These are phyloP conservation scores for Pichia sp. DNA, from an alignment of 1,139 yeast genomes.

Conservation along the genomic window DNA sequence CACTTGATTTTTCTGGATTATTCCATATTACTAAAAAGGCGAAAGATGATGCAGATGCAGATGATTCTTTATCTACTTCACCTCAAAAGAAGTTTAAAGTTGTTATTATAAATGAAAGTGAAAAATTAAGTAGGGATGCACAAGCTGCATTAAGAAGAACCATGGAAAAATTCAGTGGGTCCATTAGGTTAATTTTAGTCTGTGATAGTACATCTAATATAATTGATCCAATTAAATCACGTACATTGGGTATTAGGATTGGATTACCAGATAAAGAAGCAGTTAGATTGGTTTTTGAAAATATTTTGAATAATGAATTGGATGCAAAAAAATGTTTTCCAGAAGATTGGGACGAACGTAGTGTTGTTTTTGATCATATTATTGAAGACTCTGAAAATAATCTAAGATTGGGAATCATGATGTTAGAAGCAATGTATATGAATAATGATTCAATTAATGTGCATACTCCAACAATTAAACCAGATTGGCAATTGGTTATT, in stretches of 20 bases:
- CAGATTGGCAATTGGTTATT: conserved; percentile 89
- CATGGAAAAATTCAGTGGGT: conserved; percentile 93
- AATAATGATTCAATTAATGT: conserved; percentile 51
- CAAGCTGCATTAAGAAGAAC: conserved; percentile 97
- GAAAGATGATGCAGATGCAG: conserved; percentile 4
- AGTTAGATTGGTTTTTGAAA: conserved; percentile 45
- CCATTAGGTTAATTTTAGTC: conserved; percentile 74
- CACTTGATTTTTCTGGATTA: conserved; percentile 63
- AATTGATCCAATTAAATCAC: conserved; percentile 88
- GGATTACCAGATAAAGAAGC: conserved; percentile 72
- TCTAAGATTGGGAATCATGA: conserved; percentile 67
- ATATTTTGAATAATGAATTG: conserved; percentile 54
- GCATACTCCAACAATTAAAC: conserved; percentile 41
- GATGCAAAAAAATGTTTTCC: conserved; percentile 42
- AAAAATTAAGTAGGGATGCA: conserved; percentile 86
- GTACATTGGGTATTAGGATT: conserved; percentile 79
- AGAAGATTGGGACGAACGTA: conserved; percentile 34
- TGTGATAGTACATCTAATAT: conserved; percentile 89
- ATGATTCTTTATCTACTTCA: conserved; percentile 11
- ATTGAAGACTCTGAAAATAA: conserved; percentile 61
- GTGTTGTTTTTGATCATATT: conserved; percentile 43
- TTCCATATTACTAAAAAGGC: conserved; percentile 17
- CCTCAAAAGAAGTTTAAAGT: conserved; percentile 75
- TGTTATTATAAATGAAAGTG: conserved; percentile 93
- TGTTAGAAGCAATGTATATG: conserved; percentile 80